Conservation (phyloP, 768 basidiomycete genomes). For the Lactarius deliciosus region DNA sequence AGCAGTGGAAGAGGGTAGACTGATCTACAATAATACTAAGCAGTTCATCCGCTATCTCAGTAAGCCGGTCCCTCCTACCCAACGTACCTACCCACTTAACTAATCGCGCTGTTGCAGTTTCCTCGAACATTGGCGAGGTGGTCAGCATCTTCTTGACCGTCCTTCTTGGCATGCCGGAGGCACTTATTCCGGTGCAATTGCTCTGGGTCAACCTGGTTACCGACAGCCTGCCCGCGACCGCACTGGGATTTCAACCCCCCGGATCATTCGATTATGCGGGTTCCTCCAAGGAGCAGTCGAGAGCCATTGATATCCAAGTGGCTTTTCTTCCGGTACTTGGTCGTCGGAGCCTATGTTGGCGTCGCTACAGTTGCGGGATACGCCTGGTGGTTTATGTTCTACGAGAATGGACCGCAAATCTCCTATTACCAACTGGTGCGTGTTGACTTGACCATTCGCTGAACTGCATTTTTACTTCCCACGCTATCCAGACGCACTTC, state of each 20-base stretch:
- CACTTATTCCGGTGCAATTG: conserved; percentile 94
- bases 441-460: conserved; percentile 30
- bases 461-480: not conserved
- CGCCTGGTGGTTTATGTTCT: conserved; percentile 99
- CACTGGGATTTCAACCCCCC: conserved; percentile 98
- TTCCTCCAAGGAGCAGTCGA: conserved; percentile 84
- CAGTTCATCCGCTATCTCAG: conserved; percentile 99
- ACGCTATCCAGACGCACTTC: conserved; percentile 81
- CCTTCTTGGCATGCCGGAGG: conserved; percentile 98
- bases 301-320: conserved; percentile 91
- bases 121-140: conserved; percentile 96
- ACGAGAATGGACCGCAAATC: conserved; percentile 88
- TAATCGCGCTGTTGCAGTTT: conserved; percentile 49
- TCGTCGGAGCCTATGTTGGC: conserved; percentile 92
- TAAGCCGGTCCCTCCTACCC: conserved; percentile 40
- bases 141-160: conserved; percentile 98
- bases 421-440: conserved; percentile 88
- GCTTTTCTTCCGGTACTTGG: conserved; percentile 95
- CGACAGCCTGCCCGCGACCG: conserved; percentile 94
- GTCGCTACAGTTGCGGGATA: conserved; percentile 95
- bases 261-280: conserved; percentile 95
- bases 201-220: conserved; percentile 99
- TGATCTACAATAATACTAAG: conserved; percentile 99
- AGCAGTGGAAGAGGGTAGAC: conserved; percentile 95
- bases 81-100: conserved; percentile 7